Evolutionary conservation across 768 basidiomycete species (phyloP), one percentile per base, ranked within the genome.

Genomic region (Podaxis sp.): DNA sequence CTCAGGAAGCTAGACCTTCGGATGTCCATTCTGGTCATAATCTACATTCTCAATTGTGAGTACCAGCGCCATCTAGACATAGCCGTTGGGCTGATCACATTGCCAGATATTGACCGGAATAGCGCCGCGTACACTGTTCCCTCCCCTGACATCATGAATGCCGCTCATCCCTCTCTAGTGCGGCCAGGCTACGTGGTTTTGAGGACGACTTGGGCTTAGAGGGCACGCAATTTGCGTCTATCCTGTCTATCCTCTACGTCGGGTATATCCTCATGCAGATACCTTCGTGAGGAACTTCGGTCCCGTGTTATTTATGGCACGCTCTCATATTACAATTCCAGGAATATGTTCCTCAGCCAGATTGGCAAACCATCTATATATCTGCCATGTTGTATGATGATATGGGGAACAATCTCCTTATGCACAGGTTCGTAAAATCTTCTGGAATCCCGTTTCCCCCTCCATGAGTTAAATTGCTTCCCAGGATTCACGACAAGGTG

Each of bases 191-290:
- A 33, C 79, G 82, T 40, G 89, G 89, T 0, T 87, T 90, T 59
- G 86, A 89, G 65, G 70, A 74, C 22, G 88, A 90, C 68, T 77
- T 90, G 41, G 70, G 81, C 50, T 72, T 90, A 25, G 73, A 79
- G 53, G 86, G 83, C 41, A 74, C 79, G n/a, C 78, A 90, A 66
- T 90, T 89, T 69, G 79, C 82, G 6, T 83, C 84, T 2, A 70
- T 89, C 9, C 69, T 90, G 38, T 83, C 85, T 49, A 80, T 85
- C 56, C 78, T 89, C 53, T 89, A 88, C 65, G 77, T 88, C 36
- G 89, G 88, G 15, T 89, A 89, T 65, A 82, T 85, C 63, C 68
- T 87, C 36, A 88, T 89, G 89, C 89, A 90, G 70, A 78, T 89
- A 27, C 88, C 88, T 37, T 89, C 86, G 86, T 88, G 66, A 69